Base-by-base conservation (phyloP, 371 early-diverging fungal genomes). In the Actinomucor elegans region DNA sequence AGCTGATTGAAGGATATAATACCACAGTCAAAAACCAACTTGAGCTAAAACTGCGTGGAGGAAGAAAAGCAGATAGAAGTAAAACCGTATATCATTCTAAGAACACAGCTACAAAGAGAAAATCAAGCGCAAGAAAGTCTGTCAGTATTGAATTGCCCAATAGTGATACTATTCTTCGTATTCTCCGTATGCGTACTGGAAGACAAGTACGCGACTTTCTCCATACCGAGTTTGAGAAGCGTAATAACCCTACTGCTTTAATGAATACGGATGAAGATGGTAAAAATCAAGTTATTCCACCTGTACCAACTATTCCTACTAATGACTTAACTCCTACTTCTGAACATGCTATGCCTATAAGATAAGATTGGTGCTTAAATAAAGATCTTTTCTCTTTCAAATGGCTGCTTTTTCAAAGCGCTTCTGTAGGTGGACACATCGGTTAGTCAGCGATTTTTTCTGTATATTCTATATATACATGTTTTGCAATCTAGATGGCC, bases 371-470 rank as follows among this genome's bases (percentile, higher is more conserved):
- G n/a, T n/a, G n/a, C n/a, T n/a, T n/a, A n/a, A n/a, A n/a, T n/a
- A n/a, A n/a, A n/a, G 24, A n/a, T n/a, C 9, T 28, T 31, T 46
- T 37, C 4, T 37, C 32, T 11, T n/a, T n/a, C n/a, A n/a, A n/a
- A n/a, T n/a, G n/a, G n/a, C n/a, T n/a, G n/a, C n/a, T n/a, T n/a
- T n/a, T n/a, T n/a, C n/a, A n/a, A n/a, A n/a, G n/a, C n/a, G n/a
- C n/a, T n/a, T n/a, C n/a, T n/a, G n/a, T n/a, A n/a, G n/a, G n/a
- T n/a, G n/a, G n/a, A n/a, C n/a, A n/a, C n/a, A n/a, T n/a, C n/a
- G n/a, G n/a, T n/a, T n/a, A 91, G 2, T 94, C 96, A 12, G 91
- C 80, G 33, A 90, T 63, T 10, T 80, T 78, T 78, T 85, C 31
- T 21, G 24, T 41, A 41, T 4, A 17, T 40, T 15, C 9, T 21